Base-by-base conservation (phyloP, 352 stramenopile species). In the Phytophthora foliorum region DNA sequence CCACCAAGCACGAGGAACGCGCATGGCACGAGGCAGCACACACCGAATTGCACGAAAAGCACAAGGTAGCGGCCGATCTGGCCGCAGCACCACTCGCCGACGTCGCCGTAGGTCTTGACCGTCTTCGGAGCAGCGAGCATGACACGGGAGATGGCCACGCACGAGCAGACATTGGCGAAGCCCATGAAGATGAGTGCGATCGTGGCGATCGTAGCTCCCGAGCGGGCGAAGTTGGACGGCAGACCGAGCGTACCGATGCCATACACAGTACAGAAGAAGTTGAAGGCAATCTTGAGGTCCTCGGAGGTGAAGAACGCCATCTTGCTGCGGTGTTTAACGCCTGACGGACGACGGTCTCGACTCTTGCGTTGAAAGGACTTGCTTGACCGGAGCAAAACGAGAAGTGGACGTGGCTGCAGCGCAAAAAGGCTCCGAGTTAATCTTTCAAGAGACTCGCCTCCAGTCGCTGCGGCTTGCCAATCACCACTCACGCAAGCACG, bases 191-290 rank as follows among this genome's bases (percentile, higher is more conserved):
- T 42, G 38, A 88, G 52, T 13, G 82, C 82, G 39, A 84, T 71
- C 10, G 72, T 79, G 36, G 81, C 81, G 32, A 82, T 74, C 9
- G 71, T 67, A 2, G 71, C 72, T 0, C 82, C 82, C 3, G 82
- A 84, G 19, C 82, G 82, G 16, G 82, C 74, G 60, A 87, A 91
- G 63, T 89, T 91, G 54, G 76, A 82, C 19, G 83, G 81, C 11
- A 91, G 67, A 27, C 81, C 79, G 6, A 91, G 74, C 34, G 83
- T 90, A 27, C 83, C 83, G 50, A 91, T 88, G 54, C 82, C 82
- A 42, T 87, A 91, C 29, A 91, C 79, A 44, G 74, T 83, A 60
- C 82, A 91, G 63, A 87, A 84, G 71, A 87, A 83, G 66, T 83
- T 87, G 66, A 87, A 87, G 31, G 69, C 69, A 55, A 85, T 88